Percentiles rank a stretch among this genome's conserved stretches.
Evolutionary conservation across 805 yeast genomes (phyloP).

Genomic region (Suhomyces prunicola): DNA sequence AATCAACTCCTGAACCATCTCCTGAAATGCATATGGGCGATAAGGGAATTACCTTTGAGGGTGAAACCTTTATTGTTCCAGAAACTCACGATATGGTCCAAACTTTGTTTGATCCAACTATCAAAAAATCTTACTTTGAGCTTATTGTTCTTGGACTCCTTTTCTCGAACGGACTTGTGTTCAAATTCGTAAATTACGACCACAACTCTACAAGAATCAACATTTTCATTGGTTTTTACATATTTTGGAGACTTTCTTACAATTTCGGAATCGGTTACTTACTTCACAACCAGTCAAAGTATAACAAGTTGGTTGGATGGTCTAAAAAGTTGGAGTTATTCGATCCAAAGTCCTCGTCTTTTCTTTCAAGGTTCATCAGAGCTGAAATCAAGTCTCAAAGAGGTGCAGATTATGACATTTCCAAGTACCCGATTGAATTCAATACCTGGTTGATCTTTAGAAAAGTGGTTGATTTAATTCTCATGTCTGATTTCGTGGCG

Average conservation of each 20-base stretch:
- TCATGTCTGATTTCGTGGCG: conserved; percentile 81
- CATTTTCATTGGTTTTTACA: conserved; percentile 52
- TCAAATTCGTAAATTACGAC: conserved; percentile 20
- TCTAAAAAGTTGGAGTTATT: conserved; percentile 48
- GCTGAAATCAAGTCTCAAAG: conserved; percentile 38
- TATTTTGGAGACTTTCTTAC: conserved; percentile 73
- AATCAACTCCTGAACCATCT: not conserved
- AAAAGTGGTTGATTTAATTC: conserved; percentile 72
- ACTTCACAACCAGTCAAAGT: conserved; percentile 62
- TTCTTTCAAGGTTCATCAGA: conserved; percentile 38
- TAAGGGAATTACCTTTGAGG: conserved; percentile 44
- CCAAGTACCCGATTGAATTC: conserved; percentile 60
- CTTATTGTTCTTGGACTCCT: conserved; percentile 47
- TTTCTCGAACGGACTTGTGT: conserved; percentile 30
- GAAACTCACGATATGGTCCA: conserved; percentile 82
- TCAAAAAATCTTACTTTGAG: conserved; percentile 67
- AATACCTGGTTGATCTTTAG: conserved; percentile 82
- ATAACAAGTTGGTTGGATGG: conserved; percentile 51
- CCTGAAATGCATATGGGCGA: not conserved
- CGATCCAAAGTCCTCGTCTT: conserved; percentile 19
- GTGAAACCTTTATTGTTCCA: conserved; percentile 48
- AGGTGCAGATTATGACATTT: conserved; percentile 31
- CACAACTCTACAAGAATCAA: conserved; percentile 21
- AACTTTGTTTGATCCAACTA: conserved; percentile 72
- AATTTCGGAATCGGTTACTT: conserved; percentile 78